phyloP scores from a whole-genome alignment of 768 basidiomycete genomes.

The Termitomyces sp. region DNA sequence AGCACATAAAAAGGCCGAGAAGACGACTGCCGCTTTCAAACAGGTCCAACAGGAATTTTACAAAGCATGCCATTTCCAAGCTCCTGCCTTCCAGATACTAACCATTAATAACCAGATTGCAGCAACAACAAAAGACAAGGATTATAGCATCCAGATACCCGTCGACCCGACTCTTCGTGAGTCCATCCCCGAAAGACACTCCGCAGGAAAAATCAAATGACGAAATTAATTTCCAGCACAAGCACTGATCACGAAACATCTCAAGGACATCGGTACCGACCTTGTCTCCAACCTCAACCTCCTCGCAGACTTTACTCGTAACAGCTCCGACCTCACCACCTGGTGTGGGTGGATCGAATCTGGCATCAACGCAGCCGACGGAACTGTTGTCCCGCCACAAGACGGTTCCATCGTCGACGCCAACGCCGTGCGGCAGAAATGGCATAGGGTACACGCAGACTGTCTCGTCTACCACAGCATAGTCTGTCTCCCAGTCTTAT shows the following conservation, averaged over 20 bases:
- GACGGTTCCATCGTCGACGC: not conserved
- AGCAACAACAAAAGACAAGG: conserved; percentile 30
- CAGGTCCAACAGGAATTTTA: conserved; percentile 31
- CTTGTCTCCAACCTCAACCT: conserved; percentile 32
- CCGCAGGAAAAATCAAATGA: not conserved
- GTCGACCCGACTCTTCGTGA: conserved; percentile 29
- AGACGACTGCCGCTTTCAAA: conserved; percentile 20
- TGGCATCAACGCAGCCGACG: conserved; percentile 5
- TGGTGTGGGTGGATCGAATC: conserved; percentile 28
- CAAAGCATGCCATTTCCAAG: conserved; percentile 19
- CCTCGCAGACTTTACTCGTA: conserved; percentile 25
- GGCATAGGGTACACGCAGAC: conserved; percentile 9
- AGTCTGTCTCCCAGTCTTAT: not conserved
- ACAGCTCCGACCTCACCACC: conserved; percentile 17
- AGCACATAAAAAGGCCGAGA: conserved; percentile 21
- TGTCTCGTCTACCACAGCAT: conserved; percentile 12
- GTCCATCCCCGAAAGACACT: not conserved
- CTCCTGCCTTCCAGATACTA: not conserved
- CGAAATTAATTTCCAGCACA: conserved; percentile 15
- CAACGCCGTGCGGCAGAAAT: conserved; percentile 4
- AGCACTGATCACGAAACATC: conserved; percentile 21
- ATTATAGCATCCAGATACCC: conserved; percentile 24
- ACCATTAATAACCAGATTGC: conserved; percentile 24
- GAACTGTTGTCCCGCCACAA: conserved; percentile 5
- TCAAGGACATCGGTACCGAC: conserved; percentile 31